Evolutionary conservation across 306 rosid species (phyloP).

Genomic region (Cucurbita maxima): DNA sequence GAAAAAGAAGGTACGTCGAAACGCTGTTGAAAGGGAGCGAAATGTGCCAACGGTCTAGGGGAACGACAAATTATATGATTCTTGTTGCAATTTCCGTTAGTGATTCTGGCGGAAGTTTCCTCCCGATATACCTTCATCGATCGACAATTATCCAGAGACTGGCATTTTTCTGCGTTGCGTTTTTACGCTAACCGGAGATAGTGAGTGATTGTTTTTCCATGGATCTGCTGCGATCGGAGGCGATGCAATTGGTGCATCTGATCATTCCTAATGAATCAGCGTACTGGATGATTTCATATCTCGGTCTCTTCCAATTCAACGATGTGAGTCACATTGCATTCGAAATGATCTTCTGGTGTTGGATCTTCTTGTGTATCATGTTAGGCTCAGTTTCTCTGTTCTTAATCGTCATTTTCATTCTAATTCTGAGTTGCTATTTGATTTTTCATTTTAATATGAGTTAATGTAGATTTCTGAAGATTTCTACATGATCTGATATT

Average conservation of each 20-base stretch:
- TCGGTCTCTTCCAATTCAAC: conserved; percentile 74
- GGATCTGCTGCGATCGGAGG: conserved; percentile 83
- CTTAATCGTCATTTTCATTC: not conserved
- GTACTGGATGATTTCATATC: conserved; percentile 40
- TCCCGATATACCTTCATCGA: not conserved
- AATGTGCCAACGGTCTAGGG: not conserved
- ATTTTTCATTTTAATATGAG: not conserved
- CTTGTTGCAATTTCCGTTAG: not conserved
- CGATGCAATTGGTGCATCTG: conserved; percentile 75
- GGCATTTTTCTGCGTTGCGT: not conserved
- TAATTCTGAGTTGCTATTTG: not conserved
- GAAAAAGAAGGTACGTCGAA: not conserved
- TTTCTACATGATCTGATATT: not conserved
- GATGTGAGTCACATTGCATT: conserved; percentile 22
- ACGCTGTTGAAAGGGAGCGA: not conserved
- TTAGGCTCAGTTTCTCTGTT: not conserved
- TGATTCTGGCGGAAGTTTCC: not conserved
- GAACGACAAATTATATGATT: not conserved
- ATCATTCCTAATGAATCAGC: conserved; percentile 73
- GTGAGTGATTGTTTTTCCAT: conserved; percentile 11
- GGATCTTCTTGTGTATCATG: not conserved
- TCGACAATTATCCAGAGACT: not conserved
- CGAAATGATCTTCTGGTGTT: not conserved
- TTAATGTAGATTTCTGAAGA: not conserved
- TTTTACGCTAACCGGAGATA: not conserved